phyloP scores from a whole-genome alignment of 2,329 filamentous ascomycete genomes.

The Metarhizium guizhouense region DNA sequence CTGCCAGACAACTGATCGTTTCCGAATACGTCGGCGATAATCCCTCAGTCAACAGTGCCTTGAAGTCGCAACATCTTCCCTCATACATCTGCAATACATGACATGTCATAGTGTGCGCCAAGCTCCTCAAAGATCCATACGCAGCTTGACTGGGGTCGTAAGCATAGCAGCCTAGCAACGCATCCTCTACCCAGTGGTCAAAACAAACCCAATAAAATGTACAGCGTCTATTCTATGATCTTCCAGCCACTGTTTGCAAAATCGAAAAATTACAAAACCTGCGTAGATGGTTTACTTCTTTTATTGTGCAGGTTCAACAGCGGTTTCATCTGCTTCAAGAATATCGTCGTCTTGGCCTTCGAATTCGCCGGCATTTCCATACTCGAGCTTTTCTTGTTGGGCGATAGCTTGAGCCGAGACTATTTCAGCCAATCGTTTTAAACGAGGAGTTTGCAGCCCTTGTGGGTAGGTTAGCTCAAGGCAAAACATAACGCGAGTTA shows the following conservation, averaged over 20 bases:
- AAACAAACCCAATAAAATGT: conserved; percentile 1
- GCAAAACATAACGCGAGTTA: not conserved
- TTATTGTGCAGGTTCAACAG: conserved; percentile 8
- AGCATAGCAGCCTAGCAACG: not conserved
- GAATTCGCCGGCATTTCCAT: conserved; percentile 32
- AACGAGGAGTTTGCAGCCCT: conserved; percentile 92
- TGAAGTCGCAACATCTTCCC: not conserved
- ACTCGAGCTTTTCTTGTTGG: conserved; percentile 80
- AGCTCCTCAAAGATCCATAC: not conserved
- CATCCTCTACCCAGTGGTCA: not conserved
- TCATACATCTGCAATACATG: conserved; percentile 3
- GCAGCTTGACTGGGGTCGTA: not conserved
- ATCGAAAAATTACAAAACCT: conserved; percentile 1
- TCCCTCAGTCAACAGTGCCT: not conserved
- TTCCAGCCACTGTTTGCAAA: not conserved
- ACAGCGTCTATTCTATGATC: conserved; percentile 5
- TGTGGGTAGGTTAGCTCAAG: conserved; percentile 17
- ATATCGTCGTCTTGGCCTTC: conserved; percentile 39
- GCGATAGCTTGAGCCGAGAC: conserved; percentile 94
- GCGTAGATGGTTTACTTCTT: conserved; percentile 1
- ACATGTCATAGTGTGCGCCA: not conserved
- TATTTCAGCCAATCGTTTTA: conserved; percentile 97
- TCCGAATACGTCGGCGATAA: not conserved
- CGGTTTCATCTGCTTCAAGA: conserved; percentile 41
- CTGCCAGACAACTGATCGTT: not conserved